A percentile compares a stretch with the other conserved stretches of the same genome.
Conservation (phyloP, 164 flowering plant species). For the Buxus sempervirens region DNA sequence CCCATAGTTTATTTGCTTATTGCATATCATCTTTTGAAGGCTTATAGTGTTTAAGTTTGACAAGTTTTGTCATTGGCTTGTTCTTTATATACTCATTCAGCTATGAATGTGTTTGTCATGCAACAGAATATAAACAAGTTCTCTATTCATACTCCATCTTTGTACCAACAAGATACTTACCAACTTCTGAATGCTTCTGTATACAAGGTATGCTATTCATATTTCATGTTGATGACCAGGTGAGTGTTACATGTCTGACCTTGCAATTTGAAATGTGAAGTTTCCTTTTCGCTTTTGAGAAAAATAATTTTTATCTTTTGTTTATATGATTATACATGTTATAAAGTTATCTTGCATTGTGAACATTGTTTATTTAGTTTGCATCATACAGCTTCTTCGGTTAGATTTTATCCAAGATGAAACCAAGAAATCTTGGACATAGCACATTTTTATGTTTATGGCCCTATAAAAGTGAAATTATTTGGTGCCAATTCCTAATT, state of each 20-base stretch:
- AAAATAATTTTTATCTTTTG: no score
- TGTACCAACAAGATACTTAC: slow-evolving; percentile 27
- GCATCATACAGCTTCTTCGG: background rate
- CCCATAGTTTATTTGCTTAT: background rate
- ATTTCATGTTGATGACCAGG: background rate
- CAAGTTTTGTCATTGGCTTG: background rate
- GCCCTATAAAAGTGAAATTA: background rate
- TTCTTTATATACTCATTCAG: slow-evolving; percentile 8
- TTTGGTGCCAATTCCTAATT: background rate
- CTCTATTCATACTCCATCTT: slow-evolving; percentile 24
- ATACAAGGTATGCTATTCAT: slow-evolving; percentile 49
- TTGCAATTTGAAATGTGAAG: background rate
- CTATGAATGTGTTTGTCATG: slow-evolving; percentile 8
- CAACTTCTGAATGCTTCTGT: slow-evolving; percentile 64
- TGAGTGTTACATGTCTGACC: background rate
- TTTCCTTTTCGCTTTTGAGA: background rate
- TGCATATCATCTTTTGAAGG: background rate
- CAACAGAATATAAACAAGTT: slow-evolving; percentile 64
- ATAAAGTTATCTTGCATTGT: background rate
- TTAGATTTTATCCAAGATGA: background rate
- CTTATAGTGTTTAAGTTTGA: background rate
- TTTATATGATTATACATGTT: no score
- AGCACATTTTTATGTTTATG: background rate
- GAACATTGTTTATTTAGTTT: background rate
- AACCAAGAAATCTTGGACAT: background rate